These are phyloP conservation scores for Panicum miliaceum DNA, from an alignment of 176 grass and related monocot species.

Conservation along the genomic window DNA sequence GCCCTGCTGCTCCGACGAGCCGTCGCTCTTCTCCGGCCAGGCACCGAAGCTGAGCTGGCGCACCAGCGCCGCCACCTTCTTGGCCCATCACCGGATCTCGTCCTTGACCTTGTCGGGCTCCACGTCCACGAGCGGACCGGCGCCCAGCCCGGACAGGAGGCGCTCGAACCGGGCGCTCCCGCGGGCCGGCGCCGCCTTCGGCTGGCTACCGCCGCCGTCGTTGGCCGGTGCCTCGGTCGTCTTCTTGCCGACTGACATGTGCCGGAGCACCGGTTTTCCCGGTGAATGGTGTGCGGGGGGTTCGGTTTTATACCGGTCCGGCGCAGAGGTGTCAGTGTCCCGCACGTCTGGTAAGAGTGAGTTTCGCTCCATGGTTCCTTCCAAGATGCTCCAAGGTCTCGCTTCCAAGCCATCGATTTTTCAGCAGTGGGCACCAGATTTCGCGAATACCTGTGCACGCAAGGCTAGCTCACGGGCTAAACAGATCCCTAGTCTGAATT, in stretches of 20 bases:
- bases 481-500: background rate
- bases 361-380: conserved; percentile 52
- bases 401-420: conserved; percentile 58
- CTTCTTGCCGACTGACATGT: conserved; percentile 39
- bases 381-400: conserved; percentile 48
- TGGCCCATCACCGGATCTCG: conserved; percentile 79
- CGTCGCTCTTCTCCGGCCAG: conserved; percentile 42
- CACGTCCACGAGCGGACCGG: conserved; percentile 56
- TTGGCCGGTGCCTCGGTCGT: background rate
- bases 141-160: conserved; percentile 54
- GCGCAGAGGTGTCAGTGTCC: conserved; percentile 46
- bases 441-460: conserved; percentile 26
- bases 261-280: background rate
- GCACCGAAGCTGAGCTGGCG: conserved; percentile 74
- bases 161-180: conserved; percentile 47
- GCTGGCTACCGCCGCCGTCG: background rate
- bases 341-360: conserved; percentile 63
- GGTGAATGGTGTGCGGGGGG: background rate
- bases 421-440: background rate
- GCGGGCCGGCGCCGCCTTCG: background rate
- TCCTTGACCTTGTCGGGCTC: conserved; percentile 68
- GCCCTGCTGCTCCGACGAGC: conserved; percentile 10
- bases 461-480: conserved; percentile 9
- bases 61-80: conserved; percentile 62
- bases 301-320: conserved; percentile 27